These are phyloP conservation scores for Aspergillus persii DNA, from an alignment of 2,329 filamentous ascomycete genomes.

Conservation along the genomic window DNA sequence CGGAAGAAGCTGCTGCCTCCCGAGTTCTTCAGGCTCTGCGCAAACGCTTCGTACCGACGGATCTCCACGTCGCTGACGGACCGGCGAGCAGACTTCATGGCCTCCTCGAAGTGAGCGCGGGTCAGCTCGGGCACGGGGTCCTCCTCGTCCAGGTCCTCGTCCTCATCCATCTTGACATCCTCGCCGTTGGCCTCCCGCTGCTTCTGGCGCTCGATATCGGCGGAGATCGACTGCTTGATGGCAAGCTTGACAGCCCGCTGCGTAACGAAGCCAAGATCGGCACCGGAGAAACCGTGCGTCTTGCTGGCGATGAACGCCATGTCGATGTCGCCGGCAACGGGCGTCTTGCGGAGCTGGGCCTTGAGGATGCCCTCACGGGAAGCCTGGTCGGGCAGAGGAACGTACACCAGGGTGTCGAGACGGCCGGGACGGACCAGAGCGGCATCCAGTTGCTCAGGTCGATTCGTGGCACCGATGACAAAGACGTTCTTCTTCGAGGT, in stretches of 20 bases:
- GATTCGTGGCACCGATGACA: slow-evolving; percentile 97
- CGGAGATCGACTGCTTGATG: slow-evolving; percentile 92
- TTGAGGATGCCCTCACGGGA: slow-evolving; percentile 87
- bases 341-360: slow-evolving; percentile 98
- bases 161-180: slow-evolving; percentile 71
- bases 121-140: slow-evolving; percentile 96
- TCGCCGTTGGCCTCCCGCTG: slow-evolving; percentile 81
- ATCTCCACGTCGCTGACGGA: slow-evolving; percentile 98
- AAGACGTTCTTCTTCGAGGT: slow-evolving; percentile 99
- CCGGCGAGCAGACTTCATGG: slow-evolving; percentile 89
- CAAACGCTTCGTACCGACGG: slow-evolving; percentile 95
- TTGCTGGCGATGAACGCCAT: slow-evolving; percentile 89
- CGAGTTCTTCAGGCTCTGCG: slow-evolving; percentile 98
- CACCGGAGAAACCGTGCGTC: slow-evolving; percentile 99
- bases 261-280: slow-evolving; percentile 97
- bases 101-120: slow-evolving; percentile 96
- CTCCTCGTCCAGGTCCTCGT: slow-evolving; percentile 59
- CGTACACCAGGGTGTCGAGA: slow-evolving; percentile 98
- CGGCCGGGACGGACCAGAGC: slow-evolving; percentile 96
- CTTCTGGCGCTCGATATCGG: slow-evolving; percentile 87
- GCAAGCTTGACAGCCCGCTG: slow-evolving; percentile 99
- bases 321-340: slow-evolving; percentile 82
- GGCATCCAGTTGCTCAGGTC: slow-evolving; percentile 97
- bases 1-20: slow-evolving; percentile 97
- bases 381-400: slow-evolving; percentile 88